These are phyloP conservation scores for Pythium biforme DNA, from an alignment of 352 stramenopile species.

Conservation along the genomic window DNA sequence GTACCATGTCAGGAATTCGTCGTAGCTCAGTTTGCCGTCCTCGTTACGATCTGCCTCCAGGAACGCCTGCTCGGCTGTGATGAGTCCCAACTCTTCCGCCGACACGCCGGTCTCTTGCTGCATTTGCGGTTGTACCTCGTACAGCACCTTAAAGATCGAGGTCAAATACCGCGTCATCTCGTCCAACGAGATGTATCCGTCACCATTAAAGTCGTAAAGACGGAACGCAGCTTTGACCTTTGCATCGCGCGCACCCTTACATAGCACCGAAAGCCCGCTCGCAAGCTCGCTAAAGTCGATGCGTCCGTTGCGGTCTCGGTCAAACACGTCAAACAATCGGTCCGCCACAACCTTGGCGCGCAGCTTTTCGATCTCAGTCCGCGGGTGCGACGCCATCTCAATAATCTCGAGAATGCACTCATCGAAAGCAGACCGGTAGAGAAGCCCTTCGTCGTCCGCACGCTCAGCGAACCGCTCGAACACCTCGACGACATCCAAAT, in stretches of 20 bases:
- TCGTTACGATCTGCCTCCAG: slow-evolving; percentile 76
- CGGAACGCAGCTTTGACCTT: slow-evolving; percentile 84
- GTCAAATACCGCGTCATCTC: slow-evolving; percentile 89
- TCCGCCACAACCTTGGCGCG: slow-evolving; percentile 68
- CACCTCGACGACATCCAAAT: slow-evolving; percentile 80
- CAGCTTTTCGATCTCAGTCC: slow-evolving; percentile 61
- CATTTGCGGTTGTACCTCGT: slow-evolving; percentile 80
- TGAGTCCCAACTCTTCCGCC: slow-evolving; percentile 68
- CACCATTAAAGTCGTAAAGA: slow-evolving; percentile 85
- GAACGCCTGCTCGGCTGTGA: slow-evolving; percentile 86
- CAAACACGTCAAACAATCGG: slow-evolving; percentile 80
- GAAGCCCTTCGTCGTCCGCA: slow-evolving; percentile 53
- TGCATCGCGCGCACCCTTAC: slow-evolving; percentile 74
- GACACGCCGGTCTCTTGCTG: slow-evolving; percentile 59
- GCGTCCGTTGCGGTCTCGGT: slow-evolving; percentile 67
- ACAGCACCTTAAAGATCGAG: slow-evolving; percentile 87
- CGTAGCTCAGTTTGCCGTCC: slow-evolving; percentile 83
- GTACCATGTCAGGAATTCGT: slow-evolving; percentile 89
- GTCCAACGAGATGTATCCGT: slow-evolving; percentile 81
- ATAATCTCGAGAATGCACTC: slow-evolving; percentile 73
- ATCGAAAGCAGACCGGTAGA: slow-evolving; percentile 70
- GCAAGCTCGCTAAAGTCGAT: slow-evolving; percentile 89
- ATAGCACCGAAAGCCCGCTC: slow-evolving; percentile 81
- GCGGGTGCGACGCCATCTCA: slow-evolving; percentile 57
- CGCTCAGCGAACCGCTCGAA: slow-evolving; percentile 84